These are phyloP conservation scores for Phytophthora citrophthora DNA, from an alignment of 352 stramenopile genomes.

Conservation along the genomic window DNA sequence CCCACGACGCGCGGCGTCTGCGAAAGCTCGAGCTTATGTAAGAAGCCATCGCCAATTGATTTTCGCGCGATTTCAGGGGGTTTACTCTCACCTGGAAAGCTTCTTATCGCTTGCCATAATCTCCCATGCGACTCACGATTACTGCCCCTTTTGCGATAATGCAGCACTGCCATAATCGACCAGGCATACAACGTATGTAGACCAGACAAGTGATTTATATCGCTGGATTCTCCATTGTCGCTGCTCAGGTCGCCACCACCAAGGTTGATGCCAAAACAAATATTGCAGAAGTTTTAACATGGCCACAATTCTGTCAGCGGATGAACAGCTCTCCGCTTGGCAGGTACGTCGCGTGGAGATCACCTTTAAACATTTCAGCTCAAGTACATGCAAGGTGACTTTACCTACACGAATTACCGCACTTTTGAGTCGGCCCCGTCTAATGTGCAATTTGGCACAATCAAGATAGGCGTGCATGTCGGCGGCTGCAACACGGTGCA, in stretches of 20 bases:
- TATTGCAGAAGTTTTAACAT: conserved; percentile 3
- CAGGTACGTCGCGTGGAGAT: neutral
- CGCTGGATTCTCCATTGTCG: conserved; percentile 21
- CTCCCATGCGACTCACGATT: neutral
- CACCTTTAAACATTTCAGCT: too few species aligned
- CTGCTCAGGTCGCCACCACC: conserved; percentile 7
- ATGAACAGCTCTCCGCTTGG: too few species aligned
- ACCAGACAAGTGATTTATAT: conserved; percentile 8
- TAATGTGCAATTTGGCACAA: conserved; percentile 5
- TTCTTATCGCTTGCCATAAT: conserved; percentile 2
- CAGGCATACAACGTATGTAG: neutral
- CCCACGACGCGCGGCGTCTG: neutral
- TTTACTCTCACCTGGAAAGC: conserved; percentile 7
- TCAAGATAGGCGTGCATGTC: neutral
- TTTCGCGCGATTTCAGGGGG: neutral
- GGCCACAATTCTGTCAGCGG: neutral
- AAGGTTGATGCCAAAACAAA: conserved; percentile 12
- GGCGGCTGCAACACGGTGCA: too few species aligned
- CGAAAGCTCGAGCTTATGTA: conserved; percentile 2
- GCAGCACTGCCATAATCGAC: conserved; percentile 8
- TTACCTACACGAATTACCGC: neutral
- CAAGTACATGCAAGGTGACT: neutral
- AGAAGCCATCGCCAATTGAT: neutral
- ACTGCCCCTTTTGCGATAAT: conserved; percentile 11
- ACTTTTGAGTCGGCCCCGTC: neutral